phyloP scores from a whole-genome alignment of 345 rosid species.

The Turritis glabra region DNA sequence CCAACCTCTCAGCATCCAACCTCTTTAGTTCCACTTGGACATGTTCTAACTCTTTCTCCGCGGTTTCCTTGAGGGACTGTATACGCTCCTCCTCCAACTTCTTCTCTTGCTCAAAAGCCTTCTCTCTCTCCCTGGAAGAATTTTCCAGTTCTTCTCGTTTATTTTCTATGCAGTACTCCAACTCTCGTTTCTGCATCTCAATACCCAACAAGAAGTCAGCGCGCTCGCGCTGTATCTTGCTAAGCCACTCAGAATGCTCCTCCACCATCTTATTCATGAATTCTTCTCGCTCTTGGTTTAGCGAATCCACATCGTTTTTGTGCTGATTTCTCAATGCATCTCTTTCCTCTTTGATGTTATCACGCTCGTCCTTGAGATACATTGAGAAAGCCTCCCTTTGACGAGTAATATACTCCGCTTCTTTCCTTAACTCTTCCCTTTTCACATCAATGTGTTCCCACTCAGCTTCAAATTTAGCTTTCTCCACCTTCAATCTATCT shows the following conservation, averaged over 20 bases:
- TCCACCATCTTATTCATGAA: constrained; percentile 74
- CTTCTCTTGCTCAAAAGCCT: constrained; percentile 80
- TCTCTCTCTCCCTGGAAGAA: constrained; percentile 70
- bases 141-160: constrained; percentile 83
- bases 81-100: constrained; percentile 62
- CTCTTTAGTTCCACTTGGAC: constrained; percentile 65
- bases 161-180: constrained; percentile 70
- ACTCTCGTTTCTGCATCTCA: constrained; percentile 80
- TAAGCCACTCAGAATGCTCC: constrained; percentile 86
- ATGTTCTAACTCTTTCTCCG: constrained; percentile 69
- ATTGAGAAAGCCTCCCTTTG: constrained; percentile 65
- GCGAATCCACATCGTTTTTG: constrained; percentile 56
- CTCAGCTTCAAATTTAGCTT: constrained; percentile 81
- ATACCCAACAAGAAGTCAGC: constrained; percentile 74
- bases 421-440: constrained; percentile 69
- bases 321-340: constrained; percentile 68
- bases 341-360: constrained; percentile 69
- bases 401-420: constrained; percentile 55
- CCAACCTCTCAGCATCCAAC: constrained; percentile 78
- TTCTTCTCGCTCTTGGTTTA: constrained; percentile 79
- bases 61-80: constrained; percentile 63
- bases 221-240: constrained; percentile 81
- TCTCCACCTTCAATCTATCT: constrained; percentile 72
- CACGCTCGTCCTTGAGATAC: constrained; percentile 82
- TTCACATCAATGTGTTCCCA: constrained; percentile 97